Base-by-base conservation (phyloP, 805 yeast species). In the Candida bentonensis region DNA sequence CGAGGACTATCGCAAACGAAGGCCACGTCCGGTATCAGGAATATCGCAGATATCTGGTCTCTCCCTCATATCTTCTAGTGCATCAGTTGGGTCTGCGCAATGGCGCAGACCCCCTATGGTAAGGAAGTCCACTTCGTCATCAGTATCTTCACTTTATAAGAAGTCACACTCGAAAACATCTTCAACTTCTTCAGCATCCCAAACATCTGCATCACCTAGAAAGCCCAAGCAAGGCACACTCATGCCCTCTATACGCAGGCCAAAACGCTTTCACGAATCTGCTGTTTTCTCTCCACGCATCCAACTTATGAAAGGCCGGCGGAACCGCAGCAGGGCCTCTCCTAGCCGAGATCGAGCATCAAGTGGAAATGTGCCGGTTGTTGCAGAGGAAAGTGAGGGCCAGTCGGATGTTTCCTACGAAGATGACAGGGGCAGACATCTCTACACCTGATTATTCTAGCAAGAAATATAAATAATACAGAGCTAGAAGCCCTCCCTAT, bases 21-120 rank as follows among this genome's bases (percentile, higher is more conserved):
- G 57, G 48, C 46, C 63, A 23, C 59, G 80, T 42, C 79, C 79
- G 3, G 64, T 66, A 0, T 76, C 82, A 1, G 65, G 68, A 33
- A 55, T 74, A 1, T 76, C 81, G 0, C 70, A 73, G 21, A 67
- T 68, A 44, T 72, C 78, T 0, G 56, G 66, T 2, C 61, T 69
- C n/a, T 71, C 76, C 0, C 66, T 68, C 2, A 60, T 66, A 33
- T 74, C 80, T 0, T 79, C 30, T 20, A 40, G 28, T 11, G 46
- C 44, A 5, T 42, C 39, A n/a, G 44, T 39, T 21, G 27, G 41
- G 30, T 30, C 36, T 7, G 11, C 43, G 39, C 30, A 30, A 15
- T 21, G 39, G 30, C 15, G 45, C 20, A 23, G 54, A 23, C 55
- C 54, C 9, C 40, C 25, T 21, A 46, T 39, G 33, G 49, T 51